These are phyloP conservation scores for Chaetomium olivaceum DNA, from an alignment of 2,329 filamentous ascomycete species.

Conservation along the genomic window DNA sequence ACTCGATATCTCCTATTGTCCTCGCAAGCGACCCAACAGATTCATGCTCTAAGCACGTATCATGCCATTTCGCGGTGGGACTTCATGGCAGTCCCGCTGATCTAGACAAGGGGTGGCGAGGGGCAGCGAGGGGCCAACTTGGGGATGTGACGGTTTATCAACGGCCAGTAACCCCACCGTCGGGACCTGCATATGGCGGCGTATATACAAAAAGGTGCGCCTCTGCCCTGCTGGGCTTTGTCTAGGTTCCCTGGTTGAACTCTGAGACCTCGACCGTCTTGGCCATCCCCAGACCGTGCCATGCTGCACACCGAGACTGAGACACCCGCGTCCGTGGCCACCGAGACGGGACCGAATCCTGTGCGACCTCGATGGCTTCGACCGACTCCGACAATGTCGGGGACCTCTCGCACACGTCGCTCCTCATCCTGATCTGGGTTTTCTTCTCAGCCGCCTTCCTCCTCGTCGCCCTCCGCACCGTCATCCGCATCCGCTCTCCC, in stretches of 20 bases:
- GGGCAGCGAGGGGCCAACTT: neutral
- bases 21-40: conserved; percentile 5
- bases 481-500: conserved; percentile 34
- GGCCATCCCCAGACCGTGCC: conserved; percentile 3
- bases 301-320: conserved; percentile 4
- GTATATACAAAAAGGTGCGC: neutral
- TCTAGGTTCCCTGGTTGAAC: conserved; percentile 1
- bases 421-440: conserved; percentile 37
- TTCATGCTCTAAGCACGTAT: conserved; percentile 3
- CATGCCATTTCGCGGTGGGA: neutral
- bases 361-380: conserved; percentile 4
- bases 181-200: neutral
- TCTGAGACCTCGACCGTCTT: neutral
- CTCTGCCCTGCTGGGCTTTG: conserved; percentile 4
- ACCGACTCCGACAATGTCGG: conserved; percentile 23
- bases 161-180: neutral
- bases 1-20: conserved; percentile 8
- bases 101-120: neutral
- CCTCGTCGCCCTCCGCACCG: conserved; percentile 35
- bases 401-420: conserved; percentile 29
- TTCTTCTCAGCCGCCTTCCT: conserved; percentile 35
- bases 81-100: neutral
- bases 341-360: neutral
- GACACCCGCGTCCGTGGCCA: conserved; percentile 2
- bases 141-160: neutral